Base-by-base conservation (phyloP, 352 stramenopile species). In the Phytophthora capsici region DNA sequence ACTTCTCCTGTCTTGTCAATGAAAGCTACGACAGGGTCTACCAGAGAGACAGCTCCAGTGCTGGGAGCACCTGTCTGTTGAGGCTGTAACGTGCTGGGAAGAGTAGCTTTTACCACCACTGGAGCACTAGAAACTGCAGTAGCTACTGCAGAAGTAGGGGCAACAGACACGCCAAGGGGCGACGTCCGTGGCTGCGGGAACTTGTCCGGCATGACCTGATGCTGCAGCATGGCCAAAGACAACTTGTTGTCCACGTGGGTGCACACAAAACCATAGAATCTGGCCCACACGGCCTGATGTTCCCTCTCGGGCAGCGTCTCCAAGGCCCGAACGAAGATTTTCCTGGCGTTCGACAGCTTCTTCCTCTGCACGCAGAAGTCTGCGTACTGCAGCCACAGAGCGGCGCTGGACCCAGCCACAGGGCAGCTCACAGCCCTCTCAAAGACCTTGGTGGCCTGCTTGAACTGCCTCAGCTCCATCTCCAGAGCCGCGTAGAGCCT, bases 371-470 rank as follows among this genome's bases (percentile, higher is more conserved):
- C 57, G 57, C 84, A 93, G 57, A 93, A 93, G 45, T 75, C 61
- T 25, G 84, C 83, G 41, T 92, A 93, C 57, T 86, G 72, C 16
- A 90, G 66, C 82, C 81, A 93, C 23, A 90, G 57, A 8, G 57
- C 51, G 4, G 57, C 71, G 50, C 59, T 76, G 16, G 22, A 40
- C 17, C 72, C 66, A 2, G 80, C 82, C 3, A 90, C 64, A 8
- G 80, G 69, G 47, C 82, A 91, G 40, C 43, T 72, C 44, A 82
- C 76, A 5, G 81, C 85, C 38, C 70, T 60, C 57, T 93, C 85
- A 51, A 91, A 89, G 30, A 92, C 83, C 55, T 90, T 91, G 7
- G 85, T 93, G 37, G 85, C 84, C 66, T 93, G 85, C 57, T 93
- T 93, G 61, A 93, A 93, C 73, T 93, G 85, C 12, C 85, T 81